Base-by-base conservation (phyloP, 2,329 filamentous ascomycete species). In the Aureobasidium sp. region DNA sequence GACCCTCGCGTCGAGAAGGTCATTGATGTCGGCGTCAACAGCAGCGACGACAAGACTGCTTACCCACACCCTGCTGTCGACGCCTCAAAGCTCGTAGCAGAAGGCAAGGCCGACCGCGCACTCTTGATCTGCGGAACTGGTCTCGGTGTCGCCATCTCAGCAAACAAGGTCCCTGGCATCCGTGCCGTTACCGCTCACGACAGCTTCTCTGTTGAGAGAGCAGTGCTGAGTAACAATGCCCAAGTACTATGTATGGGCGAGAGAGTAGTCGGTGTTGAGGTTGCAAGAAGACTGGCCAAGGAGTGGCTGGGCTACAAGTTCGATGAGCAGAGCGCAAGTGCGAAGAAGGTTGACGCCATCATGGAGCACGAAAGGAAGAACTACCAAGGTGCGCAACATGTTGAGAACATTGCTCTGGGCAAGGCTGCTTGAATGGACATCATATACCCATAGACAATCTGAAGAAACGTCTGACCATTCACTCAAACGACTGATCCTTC, bases 141-240 rank as follows among this genome's bases (percentile, higher is more conserved):
- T 0, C 82, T 96, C 8, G 91, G 91, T 25, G 91, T 96, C 8
- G 90, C 91, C 68, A 95, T 95, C 71, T 78, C 84, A n/a, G 91
- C 91, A 66, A 95, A 95, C 81, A 95, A 95, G 75, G 85, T 95
- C 66, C 87, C 86, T 62, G 90, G 90, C 6, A 85, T 95, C 64
- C 81, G 90, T 29, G 91, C 91, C n/a, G 91, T 95, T 21, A 95
- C 90, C 5, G 91, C 91, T 1, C 91, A 96, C 73, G 91, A 95
- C 72, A 87, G 86, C 66, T 96, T 92, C 78, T 87, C 83, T 61
- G 89, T 95, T 6, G 90, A 95, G 80, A 39, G 55, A 32, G 55
- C 88, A 25, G 83, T 95, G 11, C 76, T 93, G 69, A 91, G 87
- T 77, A 95, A 95, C 74, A 87, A 95, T 72, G 89, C 90, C 3